phyloP scores from a whole-genome alignment of 345 rosid genomes.

The Salix koriyanagi region DNA sequence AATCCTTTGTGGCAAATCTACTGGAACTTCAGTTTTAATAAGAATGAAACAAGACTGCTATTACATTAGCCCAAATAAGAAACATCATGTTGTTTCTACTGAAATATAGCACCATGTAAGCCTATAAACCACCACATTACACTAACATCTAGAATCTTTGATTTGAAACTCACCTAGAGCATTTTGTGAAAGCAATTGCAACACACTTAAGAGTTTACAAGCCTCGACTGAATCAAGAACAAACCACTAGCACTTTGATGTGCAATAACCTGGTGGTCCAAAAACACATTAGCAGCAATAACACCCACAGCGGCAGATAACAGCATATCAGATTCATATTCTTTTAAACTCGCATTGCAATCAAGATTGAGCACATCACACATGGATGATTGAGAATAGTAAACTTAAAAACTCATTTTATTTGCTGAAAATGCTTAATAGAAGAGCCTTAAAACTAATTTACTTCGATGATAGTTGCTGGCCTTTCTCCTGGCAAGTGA shows the following conservation, averaged over 20 bases:
- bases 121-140: constrained; percentile 2
- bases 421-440: no score
- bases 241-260: constrained; percentile 98
- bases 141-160: constrained; percentile 8
- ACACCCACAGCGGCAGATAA: no score
- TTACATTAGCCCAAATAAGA: background rate
- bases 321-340: no score
- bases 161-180: constrained; percentile 63
- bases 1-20: background rate
- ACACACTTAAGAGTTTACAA: constrained; percentile 86
- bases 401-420: no score
- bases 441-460: no score
- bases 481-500: no score
- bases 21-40: background rate
- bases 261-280: constrained; percentile 61
- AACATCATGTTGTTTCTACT: background rate
- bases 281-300: constrained; percentile 1
- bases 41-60: background rate
- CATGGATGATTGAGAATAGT: no score
- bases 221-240: constrained; percentile 91
- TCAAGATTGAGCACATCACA: no score
- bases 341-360: no score
- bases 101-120: background rate
- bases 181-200: constrained; percentile 89
- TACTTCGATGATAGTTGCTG: no score